phyloP scores from a whole-genome alignment of 2,329 filamentous ascomycete genomes.

The Rhexocercosporidium sp. region DNA sequence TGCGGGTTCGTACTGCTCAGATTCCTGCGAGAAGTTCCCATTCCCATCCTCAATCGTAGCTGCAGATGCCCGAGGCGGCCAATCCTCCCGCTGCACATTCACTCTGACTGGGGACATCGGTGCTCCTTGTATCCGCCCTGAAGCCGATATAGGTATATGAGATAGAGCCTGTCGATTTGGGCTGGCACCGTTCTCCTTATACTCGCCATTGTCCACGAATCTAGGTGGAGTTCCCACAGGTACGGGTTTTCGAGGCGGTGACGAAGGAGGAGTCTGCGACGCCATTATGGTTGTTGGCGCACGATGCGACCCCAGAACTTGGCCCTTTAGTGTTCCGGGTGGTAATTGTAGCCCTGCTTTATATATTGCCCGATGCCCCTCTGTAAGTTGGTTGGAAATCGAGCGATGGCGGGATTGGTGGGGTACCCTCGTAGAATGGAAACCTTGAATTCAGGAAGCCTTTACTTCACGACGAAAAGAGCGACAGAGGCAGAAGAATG shows the following conservation, averaged over 20 bases:
- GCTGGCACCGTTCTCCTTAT: slow-evolving; percentile 34
- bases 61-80: slow-evolving; percentile 56
- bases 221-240: slow-evolving; percentile 17
- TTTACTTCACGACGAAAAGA: slow-evolving; percentile 7
- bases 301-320: too few species aligned
- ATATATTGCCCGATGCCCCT: background rate
- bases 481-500: too few species aligned
- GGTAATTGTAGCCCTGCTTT: background rate
- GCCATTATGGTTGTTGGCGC: slow-evolving; percentile 28
- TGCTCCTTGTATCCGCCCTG: slow-evolving; percentile 51
- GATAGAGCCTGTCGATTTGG: slow-evolving; percentile 30
- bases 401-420: slow-evolving; percentile 14
- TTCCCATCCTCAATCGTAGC: slow-evolving; percentile 53
- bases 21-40: slow-evolving; percentile 23
- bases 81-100: slow-evolving; percentile 58
- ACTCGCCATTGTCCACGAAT: slow-evolving; percentile 27
- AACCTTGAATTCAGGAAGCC: background rate
- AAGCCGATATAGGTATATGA: slow-evolving; percentile 32
- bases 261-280: slow-evolving; percentile 30
- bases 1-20: slow-evolving; percentile 25
- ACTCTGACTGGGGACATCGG: slow-evolving; percentile 62
- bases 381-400: background rate
- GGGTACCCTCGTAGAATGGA: background rate
- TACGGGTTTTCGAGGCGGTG: slow-evolving; percentile 26
- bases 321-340: background rate